phyloP scores from a whole-genome alignment of 2,329 filamentous ascomycete species.

The Phaeosphaeria sp. region DNA sequence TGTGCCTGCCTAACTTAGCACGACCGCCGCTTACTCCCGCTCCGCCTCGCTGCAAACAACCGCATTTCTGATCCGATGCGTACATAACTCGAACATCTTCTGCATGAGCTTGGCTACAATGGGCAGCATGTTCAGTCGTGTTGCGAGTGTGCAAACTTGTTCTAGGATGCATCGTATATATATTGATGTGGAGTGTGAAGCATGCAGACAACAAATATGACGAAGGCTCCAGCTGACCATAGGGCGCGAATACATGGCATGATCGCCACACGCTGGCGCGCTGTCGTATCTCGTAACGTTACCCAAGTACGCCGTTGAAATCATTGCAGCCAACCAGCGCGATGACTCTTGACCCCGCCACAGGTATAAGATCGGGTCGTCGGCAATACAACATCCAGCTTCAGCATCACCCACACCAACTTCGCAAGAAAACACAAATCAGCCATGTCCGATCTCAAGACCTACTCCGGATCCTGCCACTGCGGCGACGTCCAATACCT shows the following conservation, averaged over 20 bases:
- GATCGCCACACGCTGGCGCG: neutral
- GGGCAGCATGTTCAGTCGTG: no score
- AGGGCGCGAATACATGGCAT: neutral
- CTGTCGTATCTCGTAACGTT: neutral
- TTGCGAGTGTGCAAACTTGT: no score
- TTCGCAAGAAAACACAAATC: neutral
- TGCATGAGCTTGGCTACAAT: no score
- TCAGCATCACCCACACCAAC: neutral
- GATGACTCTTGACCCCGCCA: neutral
- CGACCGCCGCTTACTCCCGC: neutral
- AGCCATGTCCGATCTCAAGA: slow-evolving; percentile 27
- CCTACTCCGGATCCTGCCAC: slow-evolving; percentile 54
- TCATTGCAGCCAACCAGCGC: neutral
- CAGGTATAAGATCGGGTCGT: neutral
- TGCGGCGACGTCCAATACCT: slow-evolving; percentile 55
- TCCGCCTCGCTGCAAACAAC: no score
- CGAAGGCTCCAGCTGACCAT: neutral
- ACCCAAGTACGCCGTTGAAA: neutral
- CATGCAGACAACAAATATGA: no score
- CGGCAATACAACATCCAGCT: neutral
- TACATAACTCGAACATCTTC: no score
- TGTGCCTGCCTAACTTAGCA: no score
- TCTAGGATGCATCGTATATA: no score
- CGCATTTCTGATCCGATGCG: no score
- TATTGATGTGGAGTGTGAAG: no score